Base-by-base conservation (phyloP, 495 filamentous ascomycete genomes). In the Parathielavia hyrcaniae region DNA sequence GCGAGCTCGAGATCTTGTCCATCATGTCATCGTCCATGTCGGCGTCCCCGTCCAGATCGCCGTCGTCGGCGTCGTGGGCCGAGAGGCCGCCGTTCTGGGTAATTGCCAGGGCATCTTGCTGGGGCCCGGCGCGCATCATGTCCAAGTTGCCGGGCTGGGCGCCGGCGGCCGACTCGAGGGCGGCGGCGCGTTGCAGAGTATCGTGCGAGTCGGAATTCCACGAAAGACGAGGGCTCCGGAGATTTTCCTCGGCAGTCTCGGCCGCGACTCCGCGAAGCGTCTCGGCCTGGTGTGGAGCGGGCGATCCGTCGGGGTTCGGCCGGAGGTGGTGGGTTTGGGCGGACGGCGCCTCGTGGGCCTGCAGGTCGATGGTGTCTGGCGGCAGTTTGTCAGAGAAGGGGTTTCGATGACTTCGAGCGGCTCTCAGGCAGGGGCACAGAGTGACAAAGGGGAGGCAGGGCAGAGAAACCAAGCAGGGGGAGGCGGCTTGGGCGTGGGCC, bases 1-100 rank as follows among this genome's bases (percentile, higher is more conserved):
- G 93, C 61, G 91, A 96, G 71, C 91, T 97, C 49, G 91, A 96
- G 47, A 98, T 95, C 73, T 92, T 92, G 76, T 97, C 93, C 86
- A 92, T 89, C 77, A 91, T 88, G 68, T 97, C 93, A 62, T 89
- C 86, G 65, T 96, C 92, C 69, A 89, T 69, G 55, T 83, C 76
- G 61, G 88, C 85, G 66, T 78, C 49, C 35, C 80, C 81, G 62
- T 90, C 91, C 39, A 81, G 79, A 63, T 90, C 89, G 41, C 77
- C 83, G 61, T 89, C 79, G 57, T 88, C 89, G 50, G 77, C 79
- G 58, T 87, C 81, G 49, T 82, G 79, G 26, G 68, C 74, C 12
- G 69, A 63, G 47, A 70, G 62, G 35, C 78, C 80, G 58, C 81
- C 69, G 76, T 78, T 82, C 71, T 79, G 78, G 64, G 73, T 75